Evolutionary conservation across 2,329 filamentous ascomycete genomes (phyloP).

Genomic region (Claviceps maximensis): DNA sequence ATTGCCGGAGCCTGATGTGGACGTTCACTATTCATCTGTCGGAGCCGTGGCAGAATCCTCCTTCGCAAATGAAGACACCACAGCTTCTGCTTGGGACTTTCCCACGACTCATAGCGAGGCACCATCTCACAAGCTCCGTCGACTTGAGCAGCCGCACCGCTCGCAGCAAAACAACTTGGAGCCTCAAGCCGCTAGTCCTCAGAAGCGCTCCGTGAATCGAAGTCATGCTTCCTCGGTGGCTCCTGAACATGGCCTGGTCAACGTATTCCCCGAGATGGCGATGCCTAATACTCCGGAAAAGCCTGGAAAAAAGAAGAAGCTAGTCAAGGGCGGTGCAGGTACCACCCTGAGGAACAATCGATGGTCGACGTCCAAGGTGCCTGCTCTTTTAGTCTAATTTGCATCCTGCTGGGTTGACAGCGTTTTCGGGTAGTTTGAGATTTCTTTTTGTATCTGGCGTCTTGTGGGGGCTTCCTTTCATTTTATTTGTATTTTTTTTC

Average conservation of each 20-base stretch:
- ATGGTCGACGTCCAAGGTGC: constrained; percentile 11
- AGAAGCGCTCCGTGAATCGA: constrained; percentile 4
- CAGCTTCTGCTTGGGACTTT: not conserved
- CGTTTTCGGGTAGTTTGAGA: not conserved
- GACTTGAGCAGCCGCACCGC: not conserved
- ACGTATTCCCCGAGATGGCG: constrained; percentile 12
- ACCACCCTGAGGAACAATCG: constrained; percentile 15
- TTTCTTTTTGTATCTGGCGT: not conserved
- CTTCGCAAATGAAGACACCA: not conserved
- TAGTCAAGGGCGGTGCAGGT: constrained; percentile 18
- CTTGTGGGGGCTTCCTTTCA: not conserved
- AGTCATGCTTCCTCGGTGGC: constrained; percentile 6
- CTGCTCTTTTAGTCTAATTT: constrained; percentile 7
- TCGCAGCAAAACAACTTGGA: constrained; percentile 10
- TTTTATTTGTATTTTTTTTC: not conserved
- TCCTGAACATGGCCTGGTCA: constrained; percentile 10
- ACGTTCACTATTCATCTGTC: not conserved
- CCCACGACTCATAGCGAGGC: not conserved
- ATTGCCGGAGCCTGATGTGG: constrained; percentile 2
- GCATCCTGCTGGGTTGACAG: too few relatives aligned
- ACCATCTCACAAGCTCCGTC: too few relatives aligned
- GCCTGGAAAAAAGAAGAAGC: constrained; percentile 13
- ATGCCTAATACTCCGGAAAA: constrained; percentile 10
- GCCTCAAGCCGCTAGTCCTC: constrained; percentile 7
- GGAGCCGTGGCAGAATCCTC: not conserved